Conservation (phyloP, 2,329 filamentous ascomycete genomes). For the Aureobasidium namibiae region DNA sequence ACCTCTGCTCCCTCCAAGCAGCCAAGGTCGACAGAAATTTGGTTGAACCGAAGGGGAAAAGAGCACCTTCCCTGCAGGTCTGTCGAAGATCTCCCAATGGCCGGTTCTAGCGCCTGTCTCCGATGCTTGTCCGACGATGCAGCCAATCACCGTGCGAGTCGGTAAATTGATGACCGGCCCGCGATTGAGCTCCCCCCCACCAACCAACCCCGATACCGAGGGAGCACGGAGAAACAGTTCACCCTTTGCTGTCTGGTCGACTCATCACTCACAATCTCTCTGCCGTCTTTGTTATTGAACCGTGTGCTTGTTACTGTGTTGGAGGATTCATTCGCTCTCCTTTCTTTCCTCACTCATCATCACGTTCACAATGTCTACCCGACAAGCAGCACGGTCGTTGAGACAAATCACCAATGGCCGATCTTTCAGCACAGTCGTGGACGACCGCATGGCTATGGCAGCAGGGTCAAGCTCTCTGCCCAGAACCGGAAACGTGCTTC, state of each 20-base stretch:
- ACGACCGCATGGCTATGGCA: slow-evolving; percentile 26
- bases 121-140: slow-evolving; percentile 1
- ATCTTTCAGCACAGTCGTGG: slow-evolving; percentile 28
- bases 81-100: background rate
- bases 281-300: background rate
- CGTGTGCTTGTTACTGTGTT: background rate
- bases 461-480: slow-evolving; percentile 19
- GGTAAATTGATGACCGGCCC: background rate
- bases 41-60: background rate
- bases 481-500: slow-evolving; percentile 25
- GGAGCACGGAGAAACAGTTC: background rate
- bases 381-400: slow-evolving; percentile 14
- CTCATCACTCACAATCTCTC: background rate
- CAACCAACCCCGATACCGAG: slow-evolving; percentile 7
- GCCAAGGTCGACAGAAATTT: background rate
- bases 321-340: background rate
- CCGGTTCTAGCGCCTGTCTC: slow-evolving; percentile 1
- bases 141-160: background rate
- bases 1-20: background rate
- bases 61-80: background rate
- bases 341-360: background rate
- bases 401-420: slow-evolving; percentile 17
- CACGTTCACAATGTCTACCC: slow-evolving; percentile 1
- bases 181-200: slow-evolving; percentile 4
- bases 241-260: background rate